Base-by-base conservation (phyloP, 2,329 filamentous ascomycete species). In the Capronia epimyces region DNA sequence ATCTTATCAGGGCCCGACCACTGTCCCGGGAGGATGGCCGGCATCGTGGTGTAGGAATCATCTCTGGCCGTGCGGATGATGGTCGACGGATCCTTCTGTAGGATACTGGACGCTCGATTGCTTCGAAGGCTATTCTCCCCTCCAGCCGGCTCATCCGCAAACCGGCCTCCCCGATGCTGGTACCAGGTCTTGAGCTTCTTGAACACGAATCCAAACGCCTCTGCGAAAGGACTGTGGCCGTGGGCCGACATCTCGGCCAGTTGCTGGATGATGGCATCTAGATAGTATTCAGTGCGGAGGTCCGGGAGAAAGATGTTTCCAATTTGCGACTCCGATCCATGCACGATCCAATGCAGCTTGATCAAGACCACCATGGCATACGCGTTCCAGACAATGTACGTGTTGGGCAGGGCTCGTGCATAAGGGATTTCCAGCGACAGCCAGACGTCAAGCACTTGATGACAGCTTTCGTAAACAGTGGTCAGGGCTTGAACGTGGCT, bases 181-280 rank as follows among this genome's bases (percentile, higher is more conserved):
- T 86, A 86, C 84, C 85, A 88, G 15, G 75, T 78, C 27, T 80
- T 79, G 25, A 89, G 69, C 79, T 88, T 84, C 44, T 77, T 72
- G 5, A 89, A 69, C 2, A 89, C 81, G 51, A 86, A 75, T 1
- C 86, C 71, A 55, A 89, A 89, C 65, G 87, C 89, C 44, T 75
- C 74, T 0, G 83, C 79, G 0, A 82, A 81, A 1, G 83, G 75
- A 34, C 79, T 85, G 51, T 75, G 78, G 44, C 84, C 80, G 1
- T 78, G 75, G 1, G 77, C 78, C 0, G 84, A 82, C 0, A 82
- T 75, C 31, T 76, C 74, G 49, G 76, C 75, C 61, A 91, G 84
- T 60, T 84, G 82, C 1, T 81, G 75, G 1, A 88, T 76, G n/a
- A 90, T 72, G 12, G 74, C 75, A 56, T 87, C 82, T 2, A 93